These are phyloP conservation scores for Colletotrichum spinosum DNA, from an alignment of 2,329 filamentous ascomycete genomes.

Conservation along the genomic window DNA sequence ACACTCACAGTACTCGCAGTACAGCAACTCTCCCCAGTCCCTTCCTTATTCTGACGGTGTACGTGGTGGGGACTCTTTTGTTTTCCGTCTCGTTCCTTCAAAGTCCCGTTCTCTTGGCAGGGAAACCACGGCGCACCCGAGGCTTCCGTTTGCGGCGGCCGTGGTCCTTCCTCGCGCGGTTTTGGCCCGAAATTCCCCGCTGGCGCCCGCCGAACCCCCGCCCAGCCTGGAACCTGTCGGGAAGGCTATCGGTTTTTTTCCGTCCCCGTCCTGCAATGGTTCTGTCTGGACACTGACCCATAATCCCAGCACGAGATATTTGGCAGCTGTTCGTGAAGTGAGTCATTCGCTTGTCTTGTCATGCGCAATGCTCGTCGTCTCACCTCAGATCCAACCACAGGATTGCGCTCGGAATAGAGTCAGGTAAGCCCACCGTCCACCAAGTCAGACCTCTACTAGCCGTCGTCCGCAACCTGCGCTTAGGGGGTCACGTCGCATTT, in stretches of 20 bases:
- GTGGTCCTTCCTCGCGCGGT: neutral
- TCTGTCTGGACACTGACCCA: too few relatives aligned
- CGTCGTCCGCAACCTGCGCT: too few relatives aligned
- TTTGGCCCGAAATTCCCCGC: constrained; percentile 25
- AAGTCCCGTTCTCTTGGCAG: neutral
- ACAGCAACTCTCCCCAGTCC: too few relatives aligned
- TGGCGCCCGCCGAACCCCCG: neutral
- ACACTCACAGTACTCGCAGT: too few relatives aligned
- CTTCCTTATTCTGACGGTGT: neutral
- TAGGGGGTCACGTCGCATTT: too few relatives aligned
- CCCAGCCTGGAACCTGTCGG: too few relatives aligned
- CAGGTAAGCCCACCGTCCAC: too few relatives aligned
- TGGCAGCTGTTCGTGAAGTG: too few relatives aligned
- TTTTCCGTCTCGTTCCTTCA: constrained; percentile 6
- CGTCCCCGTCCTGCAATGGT: too few relatives aligned
- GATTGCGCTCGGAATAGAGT: neutral
- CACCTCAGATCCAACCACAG: neutral
- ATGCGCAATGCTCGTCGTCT: neutral
- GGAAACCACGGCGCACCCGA: constrained; percentile 21
- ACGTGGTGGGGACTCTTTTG: neutral
- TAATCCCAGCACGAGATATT: too few relatives aligned
- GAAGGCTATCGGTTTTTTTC: too few relatives aligned
- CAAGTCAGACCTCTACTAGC: neutral
- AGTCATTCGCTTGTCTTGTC: neutral
- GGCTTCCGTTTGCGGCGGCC: constrained; percentile 25